phyloP scores from a whole-genome alignment of 805 yeast genomes.

The Sugiyamaella boreocaroliniensis region DNA sequence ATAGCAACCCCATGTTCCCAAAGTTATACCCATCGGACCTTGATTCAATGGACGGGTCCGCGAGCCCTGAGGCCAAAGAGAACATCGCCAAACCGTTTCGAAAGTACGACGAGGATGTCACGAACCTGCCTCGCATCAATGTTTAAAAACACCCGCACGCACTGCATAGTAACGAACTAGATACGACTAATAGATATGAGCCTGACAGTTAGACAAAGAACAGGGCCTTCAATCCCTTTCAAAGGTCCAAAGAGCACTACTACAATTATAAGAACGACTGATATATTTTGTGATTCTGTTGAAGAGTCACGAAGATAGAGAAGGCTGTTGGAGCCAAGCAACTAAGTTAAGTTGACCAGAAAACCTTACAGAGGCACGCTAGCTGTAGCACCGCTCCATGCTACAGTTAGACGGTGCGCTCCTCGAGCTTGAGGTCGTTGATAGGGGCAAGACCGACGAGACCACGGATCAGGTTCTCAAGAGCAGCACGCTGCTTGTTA shows the following conservation, averaged over 20 bases:
- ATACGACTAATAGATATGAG: background rate
- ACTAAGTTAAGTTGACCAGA: background rate
- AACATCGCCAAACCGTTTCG: conserved; percentile 2
- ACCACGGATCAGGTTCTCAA: conserved; percentile 84
- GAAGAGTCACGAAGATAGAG: background rate
- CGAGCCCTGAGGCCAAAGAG: conserved; percentile 5
- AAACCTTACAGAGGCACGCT: background rate
- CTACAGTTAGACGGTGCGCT: conserved; percentile 49
- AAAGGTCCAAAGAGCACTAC: background rate
- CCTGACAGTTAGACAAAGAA: background rate
- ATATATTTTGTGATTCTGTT: background rate
- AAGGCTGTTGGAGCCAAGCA: background rate
- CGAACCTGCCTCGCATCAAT: background rate
- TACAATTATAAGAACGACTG: background rate
- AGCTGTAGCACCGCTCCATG: background rate
- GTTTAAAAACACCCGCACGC: background rate
- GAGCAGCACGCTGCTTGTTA: conserved; percentile 88
- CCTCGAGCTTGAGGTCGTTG: conserved; percentile 91
- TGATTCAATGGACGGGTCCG: background rate
- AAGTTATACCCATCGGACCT: background rate
- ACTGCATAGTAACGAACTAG: background rate
- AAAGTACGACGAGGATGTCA: conserved; percentile 1
- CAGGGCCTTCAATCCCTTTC: too few relatives aligned
- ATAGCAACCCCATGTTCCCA: background rate
- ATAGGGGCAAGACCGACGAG: conserved; percentile 84